Percentiles rank a stretch among this genome's conserved stretches.
phyloP scores from a whole-genome alignment of 1,284 basidiomycete species.

The Peniophora sp. region DNA sequence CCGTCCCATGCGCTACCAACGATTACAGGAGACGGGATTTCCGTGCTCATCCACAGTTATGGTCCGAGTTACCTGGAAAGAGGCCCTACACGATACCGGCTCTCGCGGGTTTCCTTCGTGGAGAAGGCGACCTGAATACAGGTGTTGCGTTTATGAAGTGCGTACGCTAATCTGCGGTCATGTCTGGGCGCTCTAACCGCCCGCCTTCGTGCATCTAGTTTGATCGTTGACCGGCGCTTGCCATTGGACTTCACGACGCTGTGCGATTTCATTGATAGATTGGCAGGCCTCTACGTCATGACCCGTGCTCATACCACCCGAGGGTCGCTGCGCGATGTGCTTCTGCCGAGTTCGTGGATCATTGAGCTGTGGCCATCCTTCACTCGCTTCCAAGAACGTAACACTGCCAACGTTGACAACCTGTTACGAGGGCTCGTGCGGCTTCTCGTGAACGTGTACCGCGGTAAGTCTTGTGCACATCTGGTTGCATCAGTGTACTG shows the following conservation, averaged over 20 bases:
- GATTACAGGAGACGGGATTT: neutral
- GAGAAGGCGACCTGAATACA: conserved; percentile 3
- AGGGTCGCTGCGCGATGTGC: conserved; percentile 6
- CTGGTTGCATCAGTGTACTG: too few species aligned
- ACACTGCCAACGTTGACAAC: neutral
- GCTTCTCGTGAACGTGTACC: conserved; percentile 5
- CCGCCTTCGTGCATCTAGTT: too few species aligned
- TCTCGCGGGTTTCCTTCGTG: conserved; percentile 5
- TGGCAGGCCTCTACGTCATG: conserved; percentile 10
- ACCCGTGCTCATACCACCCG: neutral
- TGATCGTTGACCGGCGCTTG: conserved; percentile 3
- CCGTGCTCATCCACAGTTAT: neutral
- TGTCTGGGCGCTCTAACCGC: too few species aligned
- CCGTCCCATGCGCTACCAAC: conserved; percentile 1
- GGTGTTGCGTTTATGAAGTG: conserved; percentile 5
- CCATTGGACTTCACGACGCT: conserved; percentile 8
- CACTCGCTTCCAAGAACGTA: neutral
- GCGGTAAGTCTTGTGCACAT: conserved; percentile 3
- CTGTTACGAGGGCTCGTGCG: neutral
- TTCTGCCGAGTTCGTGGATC: conserved; percentile 9
- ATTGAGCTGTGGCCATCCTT: conserved; percentile 6
- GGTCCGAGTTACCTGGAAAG: neutral
- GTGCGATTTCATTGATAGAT: conserved; percentile 8
- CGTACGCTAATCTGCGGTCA: too few species aligned
- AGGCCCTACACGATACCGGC: conserved; percentile 1